Evolutionary conservation across 164 flowering plant species (phyloP).

Genomic region (Echeveria elegans): DNA sequence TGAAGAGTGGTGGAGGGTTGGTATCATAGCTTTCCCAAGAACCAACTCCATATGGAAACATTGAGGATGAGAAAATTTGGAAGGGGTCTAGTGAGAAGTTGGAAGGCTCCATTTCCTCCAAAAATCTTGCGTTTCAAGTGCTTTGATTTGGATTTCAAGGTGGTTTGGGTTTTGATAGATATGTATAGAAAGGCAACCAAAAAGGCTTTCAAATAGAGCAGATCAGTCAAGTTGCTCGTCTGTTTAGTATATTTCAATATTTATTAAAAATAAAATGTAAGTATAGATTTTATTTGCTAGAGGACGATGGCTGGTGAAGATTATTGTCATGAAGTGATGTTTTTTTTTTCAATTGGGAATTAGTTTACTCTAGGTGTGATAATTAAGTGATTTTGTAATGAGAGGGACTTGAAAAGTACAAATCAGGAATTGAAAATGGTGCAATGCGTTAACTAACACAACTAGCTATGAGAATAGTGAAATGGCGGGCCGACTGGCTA

Average conservation of each 20-base stretch:
- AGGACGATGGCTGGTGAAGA: background rate
- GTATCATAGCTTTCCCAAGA: background rate
- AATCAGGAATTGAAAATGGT: background rate
- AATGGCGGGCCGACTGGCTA: background rate
- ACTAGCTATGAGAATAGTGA: background rate
- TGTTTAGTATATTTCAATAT: background rate
- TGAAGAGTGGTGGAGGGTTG: constrained; percentile 2
- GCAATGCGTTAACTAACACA: background rate
- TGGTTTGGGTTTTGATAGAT: background rate
- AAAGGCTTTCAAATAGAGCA: background rate
- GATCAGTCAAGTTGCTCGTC: too few species aligned
- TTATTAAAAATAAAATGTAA: background rate
- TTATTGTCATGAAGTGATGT: background rate
- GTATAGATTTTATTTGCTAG: background rate
- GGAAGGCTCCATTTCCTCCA: background rate
- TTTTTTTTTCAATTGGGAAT: background rate
- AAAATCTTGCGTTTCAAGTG: background rate
- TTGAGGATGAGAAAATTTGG: background rate
- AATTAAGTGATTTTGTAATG: background rate
- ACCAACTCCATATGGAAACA: background rate
- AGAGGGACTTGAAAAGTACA: background rate
- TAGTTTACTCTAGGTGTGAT: background rate
- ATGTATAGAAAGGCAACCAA: background rate
- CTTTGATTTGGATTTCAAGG: background rate
- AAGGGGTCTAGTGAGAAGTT: background rate